Conservation (phyloP, 306 rosid species). For the Prinsepia uniflora region DNA sequence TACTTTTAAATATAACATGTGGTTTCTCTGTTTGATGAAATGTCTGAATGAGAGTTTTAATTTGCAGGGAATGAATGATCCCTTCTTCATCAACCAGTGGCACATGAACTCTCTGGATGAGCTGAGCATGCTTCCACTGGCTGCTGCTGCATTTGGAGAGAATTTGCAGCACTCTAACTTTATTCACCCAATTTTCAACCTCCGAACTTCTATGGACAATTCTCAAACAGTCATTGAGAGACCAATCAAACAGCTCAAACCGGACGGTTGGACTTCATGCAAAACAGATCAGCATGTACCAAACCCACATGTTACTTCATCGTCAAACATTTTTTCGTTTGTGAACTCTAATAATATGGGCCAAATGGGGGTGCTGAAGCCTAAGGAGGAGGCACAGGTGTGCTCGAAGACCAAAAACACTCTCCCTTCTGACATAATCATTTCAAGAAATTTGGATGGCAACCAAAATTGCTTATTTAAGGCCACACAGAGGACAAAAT, state of each 20-base stretch:
- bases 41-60: not conserved
- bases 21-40: not conserved
- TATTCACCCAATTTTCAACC: conserved; percentile 37
- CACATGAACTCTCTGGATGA: conserved; percentile 52
- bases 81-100: conserved; percentile 54
- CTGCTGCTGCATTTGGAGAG: conserved; percentile 51
- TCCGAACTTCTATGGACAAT: conserved; percentile 33
- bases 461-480: conserved; percentile 39
- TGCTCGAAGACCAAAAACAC: conserved; percentile 29
- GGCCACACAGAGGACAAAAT: conserved; percentile 28
- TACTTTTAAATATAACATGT: not conserved
- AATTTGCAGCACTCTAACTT: conserved; percentile 39
- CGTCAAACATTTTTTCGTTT: conserved; percentile 50
- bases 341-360: conserved; percentile 36
- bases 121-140: conserved; percentile 37
- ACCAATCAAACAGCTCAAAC: conserved; percentile 44
- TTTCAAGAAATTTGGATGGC: conserved; percentile 38
- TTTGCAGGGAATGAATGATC: conserved; percentile 66
- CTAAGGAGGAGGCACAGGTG: conserved; percentile 53
- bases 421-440: conserved; percentile 41
- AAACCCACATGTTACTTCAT: conserved; percentile 38
- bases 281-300: conserved; percentile 31
- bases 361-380: conserved; percentile 51
- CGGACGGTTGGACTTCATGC: no score
- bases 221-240: conserved; percentile 30